phyloP scores from a whole-genome alignment of 2,329 filamentous ascomycete genomes.

The Verticillium nonalfalfae region DNA sequence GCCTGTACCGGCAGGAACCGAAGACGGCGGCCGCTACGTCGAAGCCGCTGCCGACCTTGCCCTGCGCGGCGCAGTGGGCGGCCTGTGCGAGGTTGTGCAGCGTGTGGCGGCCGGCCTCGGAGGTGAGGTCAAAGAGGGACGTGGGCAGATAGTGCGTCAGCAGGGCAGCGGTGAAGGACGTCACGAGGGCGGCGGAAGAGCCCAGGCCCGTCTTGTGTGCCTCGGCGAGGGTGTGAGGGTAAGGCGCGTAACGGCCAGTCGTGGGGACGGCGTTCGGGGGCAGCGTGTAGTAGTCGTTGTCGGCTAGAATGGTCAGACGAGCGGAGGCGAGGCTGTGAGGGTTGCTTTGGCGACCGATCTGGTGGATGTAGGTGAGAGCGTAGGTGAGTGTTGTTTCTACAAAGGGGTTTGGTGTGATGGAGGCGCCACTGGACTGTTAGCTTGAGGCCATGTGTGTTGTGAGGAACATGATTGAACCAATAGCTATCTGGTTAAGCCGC shows the following conservation, averaged over 20 bases:
- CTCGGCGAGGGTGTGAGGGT: constrained; percentile 65
- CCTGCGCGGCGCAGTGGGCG: constrained; percentile 91
- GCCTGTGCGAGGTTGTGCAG: constrained; percentile 93
- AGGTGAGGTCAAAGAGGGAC: constrained; percentile 48
- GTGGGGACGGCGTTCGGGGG: constrained; percentile 23
- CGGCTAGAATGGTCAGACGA: constrained; percentile 80
- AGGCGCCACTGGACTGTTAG: constrained; percentile 30
- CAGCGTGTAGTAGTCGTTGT: constrained; percentile 93
- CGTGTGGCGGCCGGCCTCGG: constrained; percentile 46
- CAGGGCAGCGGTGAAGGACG: constrained; percentile 72
- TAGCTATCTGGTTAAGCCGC: too few species aligned
- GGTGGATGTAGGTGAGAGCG: constrained; percentile 72
- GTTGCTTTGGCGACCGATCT: constrained; percentile 27
- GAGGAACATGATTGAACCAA: too few species aligned
- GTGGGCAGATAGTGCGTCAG: constrained; percentile 67
- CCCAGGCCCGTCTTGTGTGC: constrained; percentile 96
- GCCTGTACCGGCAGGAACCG: constrained; percentile 82
- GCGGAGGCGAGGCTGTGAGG: constrained; percentile 55
- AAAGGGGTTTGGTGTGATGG: constrained; percentile 64
- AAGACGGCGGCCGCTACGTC: constrained; percentile 92
- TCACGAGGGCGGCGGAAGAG: constrained; percentile 90
- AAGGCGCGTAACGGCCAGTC: constrained; percentile 63
- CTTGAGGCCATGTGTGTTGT: too few species aligned
- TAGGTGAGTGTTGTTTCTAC: constrained; percentile 89
- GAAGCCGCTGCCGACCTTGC: constrained; percentile 93